Evolutionary conservation across 2,329 filamentous ascomycete species (phyloP).

Genomic region (Fonsecaea multimorphosa): DNA sequence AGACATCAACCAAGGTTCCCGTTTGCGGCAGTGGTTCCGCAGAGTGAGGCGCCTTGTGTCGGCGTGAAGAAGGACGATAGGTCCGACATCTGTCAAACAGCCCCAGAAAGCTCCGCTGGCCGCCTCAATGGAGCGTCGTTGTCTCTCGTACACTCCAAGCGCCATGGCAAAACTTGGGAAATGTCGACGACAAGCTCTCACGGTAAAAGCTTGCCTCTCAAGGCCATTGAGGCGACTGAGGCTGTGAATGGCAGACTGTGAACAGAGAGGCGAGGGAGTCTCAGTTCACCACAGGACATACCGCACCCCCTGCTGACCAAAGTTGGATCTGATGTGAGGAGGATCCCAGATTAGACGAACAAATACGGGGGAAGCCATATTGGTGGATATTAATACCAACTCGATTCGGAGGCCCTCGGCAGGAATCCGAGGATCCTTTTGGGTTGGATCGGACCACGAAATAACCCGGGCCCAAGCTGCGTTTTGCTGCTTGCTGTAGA

Average conservation of each 20-base stretch:
- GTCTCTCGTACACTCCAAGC: background rate
- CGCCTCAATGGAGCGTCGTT: background rate
- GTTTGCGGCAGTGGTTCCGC: background rate
- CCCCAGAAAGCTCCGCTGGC: background rate
- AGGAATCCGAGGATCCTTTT: background rate
- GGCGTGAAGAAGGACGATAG: background rate
- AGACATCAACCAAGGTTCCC: background rate
- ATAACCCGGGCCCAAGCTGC: too few relatives aligned
- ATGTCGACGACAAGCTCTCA: background rate
- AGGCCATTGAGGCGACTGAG: background rate
- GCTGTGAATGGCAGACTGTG: background rate
- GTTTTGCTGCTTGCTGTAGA: background rate
- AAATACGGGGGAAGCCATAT: background rate
- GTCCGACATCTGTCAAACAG: background rate
- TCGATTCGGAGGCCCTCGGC: background rate
- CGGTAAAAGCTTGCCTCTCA: background rate
- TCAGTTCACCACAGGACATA: background rate
- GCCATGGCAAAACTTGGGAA: background rate
- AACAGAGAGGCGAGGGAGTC: background rate
- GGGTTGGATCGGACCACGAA: background rate
- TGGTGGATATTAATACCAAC: conserved; percentile 1
- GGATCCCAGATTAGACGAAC: background rate
- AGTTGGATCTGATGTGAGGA: conserved; percentile 1
- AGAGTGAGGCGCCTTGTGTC: background rate
- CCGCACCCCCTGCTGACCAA: background rate